Conservation (phyloP, 805 yeast genomes). For the Danielia oregonensis region DNA sequence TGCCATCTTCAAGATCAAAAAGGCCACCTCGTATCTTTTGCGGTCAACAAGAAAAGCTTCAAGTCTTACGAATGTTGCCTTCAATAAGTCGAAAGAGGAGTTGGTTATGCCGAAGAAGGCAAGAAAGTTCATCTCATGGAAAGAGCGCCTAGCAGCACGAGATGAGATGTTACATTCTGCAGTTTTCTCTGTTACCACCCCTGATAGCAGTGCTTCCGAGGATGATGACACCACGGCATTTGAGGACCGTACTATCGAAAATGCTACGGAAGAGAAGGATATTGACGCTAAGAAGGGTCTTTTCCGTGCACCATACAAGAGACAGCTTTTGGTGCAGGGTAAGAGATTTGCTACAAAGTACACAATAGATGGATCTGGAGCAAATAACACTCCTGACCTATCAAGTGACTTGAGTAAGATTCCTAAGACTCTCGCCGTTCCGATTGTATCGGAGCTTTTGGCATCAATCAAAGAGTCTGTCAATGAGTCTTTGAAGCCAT, state of each 20-base stretch:
- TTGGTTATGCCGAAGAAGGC: constrained; percentile 28
- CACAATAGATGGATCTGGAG: not conserved
- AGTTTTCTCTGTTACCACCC: constrained; percentile 18
- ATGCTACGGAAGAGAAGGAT: constrained; percentile 1
- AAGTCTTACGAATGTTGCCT: constrained; percentile 32
- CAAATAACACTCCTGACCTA: not conserved
- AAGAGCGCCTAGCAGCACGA: constrained; percentile 27
- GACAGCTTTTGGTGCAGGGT: constrained; percentile 18
- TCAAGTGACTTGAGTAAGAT: not conserved
- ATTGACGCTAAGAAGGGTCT: not conserved
- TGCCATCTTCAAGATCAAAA: constrained; percentile 55
- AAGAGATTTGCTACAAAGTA: constrained; percentile 3
- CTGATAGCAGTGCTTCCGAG: constrained; percentile 13
- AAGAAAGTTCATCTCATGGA: constrained; percentile 35
- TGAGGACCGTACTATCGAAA: not conserved
- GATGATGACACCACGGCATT: not conserved
- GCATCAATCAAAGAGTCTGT: constrained; percentile 12
- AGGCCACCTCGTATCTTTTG: constrained; percentile 55
- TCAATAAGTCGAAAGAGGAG: constrained; percentile 37
- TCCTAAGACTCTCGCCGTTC: constrained; percentile 8
- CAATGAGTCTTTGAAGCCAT: constrained; percentile 22
- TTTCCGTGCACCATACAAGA: constrained; percentile 20
- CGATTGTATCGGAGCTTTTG: constrained; percentile 10
- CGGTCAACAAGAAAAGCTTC: constrained; percentile 56
- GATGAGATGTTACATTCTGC: constrained; percentile 23